A percentile compares a stretch with the other conserved stretches of the same genome.
These are phyloP conservation scores for Rhododendron ferrugineum DNA, from an alignment of 148 eudicot genomes.

Conservation along the genomic window DNA sequence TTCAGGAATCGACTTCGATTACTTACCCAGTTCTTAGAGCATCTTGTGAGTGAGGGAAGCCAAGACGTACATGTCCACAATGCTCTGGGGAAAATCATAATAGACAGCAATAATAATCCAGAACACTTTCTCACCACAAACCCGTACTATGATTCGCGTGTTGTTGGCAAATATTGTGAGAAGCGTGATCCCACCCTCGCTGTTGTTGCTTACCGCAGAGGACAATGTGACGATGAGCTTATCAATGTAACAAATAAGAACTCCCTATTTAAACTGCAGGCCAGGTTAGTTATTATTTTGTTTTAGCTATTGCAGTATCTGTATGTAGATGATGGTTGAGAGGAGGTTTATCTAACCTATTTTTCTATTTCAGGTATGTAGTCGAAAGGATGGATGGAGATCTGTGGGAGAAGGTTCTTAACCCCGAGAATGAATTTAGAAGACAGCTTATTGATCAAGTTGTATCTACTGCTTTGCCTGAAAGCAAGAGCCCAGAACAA, in stretches of 20 bases:
- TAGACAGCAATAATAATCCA: slow-evolving; percentile 94
- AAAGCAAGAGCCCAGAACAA: slow-evolving; percentile 99
- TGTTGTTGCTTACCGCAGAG: slow-evolving; percentile 92
- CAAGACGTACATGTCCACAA: slow-evolving; percentile 97
- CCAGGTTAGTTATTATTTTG: slow-evolving; percentile 43
- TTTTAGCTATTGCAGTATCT: slow-evolving; percentile 1
- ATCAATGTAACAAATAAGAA: slow-evolving; percentile 87
- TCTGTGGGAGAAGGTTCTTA: slow-evolving; percentile 88
- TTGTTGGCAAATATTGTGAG: slow-evolving; percentile 97
- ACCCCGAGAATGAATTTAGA: slow-evolving; percentile 86
- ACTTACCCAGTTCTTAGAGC: slow-evolving; percentile 94
- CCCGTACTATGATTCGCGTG: slow-evolving; percentile 94
- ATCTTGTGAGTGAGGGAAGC: slow-evolving; percentile 97
- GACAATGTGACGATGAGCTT: slow-evolving; percentile 97
- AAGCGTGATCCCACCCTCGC: slow-evolving; percentile 99
- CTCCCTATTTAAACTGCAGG: slow-evolving; percentile 85
- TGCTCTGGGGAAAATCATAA: slow-evolving; percentile 93
- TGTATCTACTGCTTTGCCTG: slow-evolving; percentile 98
- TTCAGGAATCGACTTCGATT: slow-evolving; percentile 89
- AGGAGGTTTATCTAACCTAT: neutral
- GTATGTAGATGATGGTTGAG: neutral
- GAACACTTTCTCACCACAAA: slow-evolving; percentile 97
- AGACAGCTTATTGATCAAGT: slow-evolving; percentile 97
- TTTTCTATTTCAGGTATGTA: slow-evolving; percentile 51
- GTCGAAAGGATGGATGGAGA: slow-evolving; percentile 97